A percentile compares a stretch with the other conserved stretches of the same genome.
phyloP scores from a whole-genome alignment of 2,329 filamentous ascomycete genomes.

The Colletotrichum sp. region DNA sequence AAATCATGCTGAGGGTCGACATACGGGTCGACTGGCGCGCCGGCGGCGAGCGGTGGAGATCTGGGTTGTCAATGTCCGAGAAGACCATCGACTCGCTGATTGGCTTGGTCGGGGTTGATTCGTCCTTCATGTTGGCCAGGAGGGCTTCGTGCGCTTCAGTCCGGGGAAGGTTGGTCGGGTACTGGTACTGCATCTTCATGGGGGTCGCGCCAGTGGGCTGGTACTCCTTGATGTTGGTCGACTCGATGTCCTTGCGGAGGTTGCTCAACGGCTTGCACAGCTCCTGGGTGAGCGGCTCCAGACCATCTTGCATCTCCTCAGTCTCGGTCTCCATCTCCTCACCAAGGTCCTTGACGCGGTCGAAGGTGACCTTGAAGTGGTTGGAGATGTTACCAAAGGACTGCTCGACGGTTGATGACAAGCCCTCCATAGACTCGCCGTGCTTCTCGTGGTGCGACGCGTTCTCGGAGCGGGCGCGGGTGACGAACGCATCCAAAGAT shows the following conservation, averaged over 20 bases:
- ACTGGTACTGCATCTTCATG: slow-evolving; percentile 80
- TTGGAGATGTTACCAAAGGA: slow-evolving; percentile 75
- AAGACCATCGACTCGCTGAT: slow-evolving; percentile 37
- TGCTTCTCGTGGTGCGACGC: slow-evolving; percentile 77
- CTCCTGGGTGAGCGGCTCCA: slow-evolving; percentile 64
- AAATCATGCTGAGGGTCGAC: slow-evolving; percentile 21
- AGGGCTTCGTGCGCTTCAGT: slow-evolving; percentile 61
- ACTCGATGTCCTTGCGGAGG: slow-evolving; percentile 72
- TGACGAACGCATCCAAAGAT: slow-evolving; percentile 88
- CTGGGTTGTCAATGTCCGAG: slow-evolving; percentile 39
- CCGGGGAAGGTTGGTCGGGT: slow-evolving; percentile 77
- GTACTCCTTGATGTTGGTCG: slow-evolving; percentile 77
- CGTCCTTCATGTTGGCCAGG: slow-evolving; percentile 45
- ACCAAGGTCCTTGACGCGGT: slow-evolving; percentile 72
- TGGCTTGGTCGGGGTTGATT: slow-evolving; percentile 27
- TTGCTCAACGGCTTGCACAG: slow-evolving; percentile 73
- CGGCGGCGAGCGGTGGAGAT: slow-evolving; percentile 3
- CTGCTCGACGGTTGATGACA: slow-evolving; percentile 72
- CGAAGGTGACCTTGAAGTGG: slow-evolving; percentile 73
- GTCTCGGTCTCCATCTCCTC: slow-evolving; percentile 69
- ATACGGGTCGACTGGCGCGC: slow-evolving; percentile 18
- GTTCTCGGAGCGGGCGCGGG: slow-evolving; percentile 81
- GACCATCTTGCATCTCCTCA: slow-evolving; percentile 59
- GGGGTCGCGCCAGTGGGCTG: slow-evolving; percentile 86
- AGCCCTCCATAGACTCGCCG: slow-evolving; percentile 64